Evolutionary conservation across 2,329 filamentous ascomycete species (phyloP).

Genomic region (Fusarium anguioides): DNA sequence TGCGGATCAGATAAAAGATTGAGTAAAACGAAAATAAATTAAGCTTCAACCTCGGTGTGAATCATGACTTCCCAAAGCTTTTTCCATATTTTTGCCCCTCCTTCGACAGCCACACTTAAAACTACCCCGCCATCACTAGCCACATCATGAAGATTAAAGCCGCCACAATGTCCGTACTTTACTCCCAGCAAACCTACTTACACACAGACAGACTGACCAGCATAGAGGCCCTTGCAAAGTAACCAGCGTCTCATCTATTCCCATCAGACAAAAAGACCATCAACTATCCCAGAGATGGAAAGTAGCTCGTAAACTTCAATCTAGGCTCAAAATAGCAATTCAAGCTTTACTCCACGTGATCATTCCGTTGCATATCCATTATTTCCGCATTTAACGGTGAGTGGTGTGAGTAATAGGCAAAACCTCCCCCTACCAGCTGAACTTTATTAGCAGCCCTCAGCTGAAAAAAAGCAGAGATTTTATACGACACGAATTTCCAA

Average conservation of each 20-base stretch:
- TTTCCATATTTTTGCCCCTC: slow-evolving; percentile 35
- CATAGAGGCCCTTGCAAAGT: neutral
- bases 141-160: neutral
- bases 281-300: slow-evolving; percentile 15
- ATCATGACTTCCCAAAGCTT: slow-evolving; percentile 28
- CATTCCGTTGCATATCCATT: neutral
- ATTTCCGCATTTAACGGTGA: slow-evolving; percentile 5
- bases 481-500: slow-evolving; percentile 34
- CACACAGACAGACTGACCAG: too few species aligned
- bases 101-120: slow-evolving; percentile 13
- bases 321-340: neutral
- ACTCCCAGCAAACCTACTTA: too few species aligned
- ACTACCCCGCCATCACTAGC: neutral
- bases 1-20: neutral
- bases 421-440: slow-evolving; percentile 6
- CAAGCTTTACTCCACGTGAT: neutral
- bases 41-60: slow-evolving; percentile 33
- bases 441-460: slow-evolving; percentile 25
- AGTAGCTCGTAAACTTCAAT: neutral
- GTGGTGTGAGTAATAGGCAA: slow-evolving; percentile 1
- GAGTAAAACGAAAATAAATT: neutral
- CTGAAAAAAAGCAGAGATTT: slow-evolving; percentile 23
- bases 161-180: too few species aligned
- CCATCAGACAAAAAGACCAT: neutral
- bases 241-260: slow-evolving; percentile 10